Conservation (phyloP, 768 basidiomycete species). For the Leucosporidium scottii region DNA sequence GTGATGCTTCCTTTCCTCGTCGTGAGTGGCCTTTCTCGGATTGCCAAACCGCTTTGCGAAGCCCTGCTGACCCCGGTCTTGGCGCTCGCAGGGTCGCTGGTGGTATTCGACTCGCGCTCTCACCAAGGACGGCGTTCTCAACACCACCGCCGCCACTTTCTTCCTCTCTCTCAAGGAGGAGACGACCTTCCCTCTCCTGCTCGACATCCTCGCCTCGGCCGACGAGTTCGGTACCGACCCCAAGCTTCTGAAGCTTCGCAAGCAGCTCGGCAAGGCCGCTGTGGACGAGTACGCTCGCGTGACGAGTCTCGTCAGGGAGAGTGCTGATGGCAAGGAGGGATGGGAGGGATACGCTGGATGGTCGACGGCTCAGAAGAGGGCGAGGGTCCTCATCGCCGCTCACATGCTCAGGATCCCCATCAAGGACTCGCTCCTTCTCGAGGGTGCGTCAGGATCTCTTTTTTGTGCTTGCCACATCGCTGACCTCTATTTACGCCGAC, state of each 20-base stretch:
- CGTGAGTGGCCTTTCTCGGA: slow-evolving; percentile 43
- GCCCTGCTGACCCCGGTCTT: not conserved
- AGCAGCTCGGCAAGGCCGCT: slow-evolving; percentile 45
- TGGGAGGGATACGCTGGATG: slow-evolving; percentile 36
- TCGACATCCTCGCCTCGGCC: slow-evolving; percentile 57
- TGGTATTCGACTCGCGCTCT: slow-evolving; percentile 87
- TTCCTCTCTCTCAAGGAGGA: slow-evolving; percentile 83
- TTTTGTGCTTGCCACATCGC: not conserved
- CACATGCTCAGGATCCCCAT: slow-evolving; percentile 67
- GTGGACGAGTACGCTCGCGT: slow-evolving; percentile 42
- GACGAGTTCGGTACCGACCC: slow-evolving; percentile 40
- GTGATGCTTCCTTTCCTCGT: slow-evolving; percentile 78
- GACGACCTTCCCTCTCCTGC: slow-evolving; percentile 61
- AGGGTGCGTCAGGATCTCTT: slow-evolving; percentile 48
- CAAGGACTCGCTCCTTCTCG: slow-evolving; percentile 51
- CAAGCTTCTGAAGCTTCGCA: slow-evolving; percentile 51
- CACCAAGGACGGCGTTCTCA: slow-evolving; percentile 86
- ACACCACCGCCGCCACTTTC: slow-evolving; percentile 71
- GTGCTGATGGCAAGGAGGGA: slow-evolving; percentile 33
- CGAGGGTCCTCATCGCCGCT: slow-evolving; percentile 70
- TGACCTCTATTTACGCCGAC: not conserved
- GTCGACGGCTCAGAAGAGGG: slow-evolving; percentile 44
- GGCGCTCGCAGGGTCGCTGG: slow-evolving; percentile 65
- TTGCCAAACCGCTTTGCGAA: not conserved
- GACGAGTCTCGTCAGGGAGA: slow-evolving; percentile 39